Conservation (phyloP, 2,329 filamentous ascomycete genomes). For the Calonectria hawksworthii region DNA sequence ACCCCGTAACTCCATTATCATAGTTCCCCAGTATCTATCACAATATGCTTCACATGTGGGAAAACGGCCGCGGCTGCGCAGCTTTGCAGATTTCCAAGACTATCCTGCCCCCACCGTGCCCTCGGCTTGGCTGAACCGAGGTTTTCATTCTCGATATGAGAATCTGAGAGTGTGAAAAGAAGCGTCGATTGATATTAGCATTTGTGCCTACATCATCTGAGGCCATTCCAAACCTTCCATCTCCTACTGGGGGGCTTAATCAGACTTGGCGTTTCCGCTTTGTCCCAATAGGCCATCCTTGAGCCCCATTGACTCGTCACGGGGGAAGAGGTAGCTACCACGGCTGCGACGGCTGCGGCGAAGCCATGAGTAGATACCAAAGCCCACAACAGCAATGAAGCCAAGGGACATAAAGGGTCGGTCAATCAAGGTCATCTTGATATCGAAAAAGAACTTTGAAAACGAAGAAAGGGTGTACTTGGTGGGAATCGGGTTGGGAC, state of each 20-base stretch:
- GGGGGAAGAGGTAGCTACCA: slow-evolving; percentile 69
- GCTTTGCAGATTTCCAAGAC: neutral
- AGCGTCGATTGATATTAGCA: neutral
- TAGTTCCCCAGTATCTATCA: neutral
- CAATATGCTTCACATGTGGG: neutral
- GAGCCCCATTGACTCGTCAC: slow-evolving; percentile 70
- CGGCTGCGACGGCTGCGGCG: slow-evolving; percentile 67
- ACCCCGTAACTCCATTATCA: slow-evolving; percentile 46
- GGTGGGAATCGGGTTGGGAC: slow-evolving; percentile 78
- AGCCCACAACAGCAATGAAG: slow-evolving; percentile 68
- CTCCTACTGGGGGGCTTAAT: slow-evolving; percentile 37
- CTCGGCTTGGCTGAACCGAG: neutral
- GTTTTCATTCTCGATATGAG: neutral
- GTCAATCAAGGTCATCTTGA: slow-evolving; percentile 69
- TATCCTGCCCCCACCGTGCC: neutral
- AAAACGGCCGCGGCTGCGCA: neutral
- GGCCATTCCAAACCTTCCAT: neutral
- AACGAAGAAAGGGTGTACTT: slow-evolving; percentile 84
- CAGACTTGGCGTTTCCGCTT: slow-evolving; percentile 53
- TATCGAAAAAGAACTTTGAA: slow-evolving; percentile 79
- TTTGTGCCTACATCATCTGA: neutral
- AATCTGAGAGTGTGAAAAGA: neutral
- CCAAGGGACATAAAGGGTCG: slow-evolving; percentile 72
- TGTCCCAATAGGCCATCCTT: slow-evolving; percentile 76
- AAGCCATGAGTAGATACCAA: slow-evolving; percentile 67